A percentile compares a stretch with the other conserved stretches of the same genome.
Evolutionary conservation across 345 rosid genomes (phyloP).

Genomic region (Salix dunnii): DNA sequence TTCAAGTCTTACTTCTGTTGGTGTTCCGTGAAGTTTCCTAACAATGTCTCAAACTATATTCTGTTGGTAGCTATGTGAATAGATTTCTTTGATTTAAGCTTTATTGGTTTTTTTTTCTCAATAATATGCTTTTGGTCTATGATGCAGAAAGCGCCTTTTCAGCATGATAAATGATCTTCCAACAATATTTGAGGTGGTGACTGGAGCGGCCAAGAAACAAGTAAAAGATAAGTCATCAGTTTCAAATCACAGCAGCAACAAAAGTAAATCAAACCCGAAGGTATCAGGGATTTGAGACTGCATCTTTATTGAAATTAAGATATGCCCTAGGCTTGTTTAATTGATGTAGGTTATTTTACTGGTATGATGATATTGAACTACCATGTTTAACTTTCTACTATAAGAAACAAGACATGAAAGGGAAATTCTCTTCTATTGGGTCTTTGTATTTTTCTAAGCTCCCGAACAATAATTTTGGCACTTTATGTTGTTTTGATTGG

Average conservation of each 20-base stretch:
- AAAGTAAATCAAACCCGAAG: constrained; percentile 12
- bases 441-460: neutral
- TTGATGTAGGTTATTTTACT: neutral
- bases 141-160: constrained; percentile 20
- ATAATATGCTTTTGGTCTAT: neutral
- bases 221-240: constrained; percentile 4
- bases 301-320: neutral
- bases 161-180: constrained; percentile 20
- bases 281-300: neutral
- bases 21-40: neutral
- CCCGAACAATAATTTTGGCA: neutral
- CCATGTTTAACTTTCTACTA: neutral
- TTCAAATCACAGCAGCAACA: constrained; percentile 11
- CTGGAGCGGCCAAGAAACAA: constrained; percentile 11
- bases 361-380: neutral
- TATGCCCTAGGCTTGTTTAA: neutral
- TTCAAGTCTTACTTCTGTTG: neutral
- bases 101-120: neutral
- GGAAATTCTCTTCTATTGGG: neutral
- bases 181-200: constrained; percentile 11
- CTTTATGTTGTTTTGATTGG: neutral
- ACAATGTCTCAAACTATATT: neutral
- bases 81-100: neutral
- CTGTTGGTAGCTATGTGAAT: neutral
- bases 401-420: neutral